phyloP scores from a whole-genome alignment of 768 basidiomycete species.

The Podaxis sp. region DNA sequence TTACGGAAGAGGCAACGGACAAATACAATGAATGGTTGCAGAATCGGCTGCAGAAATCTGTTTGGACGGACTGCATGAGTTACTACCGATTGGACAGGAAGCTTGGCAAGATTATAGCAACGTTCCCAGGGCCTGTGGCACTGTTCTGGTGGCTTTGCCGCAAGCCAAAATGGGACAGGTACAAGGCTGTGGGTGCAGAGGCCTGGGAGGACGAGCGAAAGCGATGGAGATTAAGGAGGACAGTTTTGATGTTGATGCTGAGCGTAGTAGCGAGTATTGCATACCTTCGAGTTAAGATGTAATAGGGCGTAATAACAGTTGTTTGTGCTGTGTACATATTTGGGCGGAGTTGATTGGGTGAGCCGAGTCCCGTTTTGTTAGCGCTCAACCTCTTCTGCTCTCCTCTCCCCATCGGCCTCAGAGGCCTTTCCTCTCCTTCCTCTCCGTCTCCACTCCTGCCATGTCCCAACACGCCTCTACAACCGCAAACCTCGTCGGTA shows the following conservation, averaged over 20 bases:
- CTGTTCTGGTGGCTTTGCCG: conserved; percentile 55
- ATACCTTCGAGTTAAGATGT: not conserved
- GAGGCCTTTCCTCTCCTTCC: conserved; percentile 28
- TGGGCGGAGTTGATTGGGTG: conserved; percentile 33
- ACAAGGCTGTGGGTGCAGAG: conserved; percentile 40
- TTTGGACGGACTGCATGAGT: conserved; percentile 55
- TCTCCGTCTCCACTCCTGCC: conserved; percentile 42
- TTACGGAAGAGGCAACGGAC: conserved; percentile 45
- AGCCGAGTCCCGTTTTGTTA: conserved; percentile 16
- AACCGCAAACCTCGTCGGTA: conserved; percentile 81
- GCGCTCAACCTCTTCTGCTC: conserved; percentile 15
- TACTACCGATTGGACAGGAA: conserved; percentile 43
- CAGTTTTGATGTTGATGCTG: conserved; percentile 17
- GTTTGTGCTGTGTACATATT: conserved; percentile 20
- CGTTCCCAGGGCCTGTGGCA: conserved; percentile 53
- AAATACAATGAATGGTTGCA: conserved; percentile 55
- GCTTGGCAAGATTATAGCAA: conserved; percentile 40
- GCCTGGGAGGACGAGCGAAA: conserved; percentile 33
- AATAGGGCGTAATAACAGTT: not conserved
- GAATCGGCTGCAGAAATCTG: conserved; percentile 42
- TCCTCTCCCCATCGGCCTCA: conserved; percentile 24
- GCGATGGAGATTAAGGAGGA: conserved; percentile 22
- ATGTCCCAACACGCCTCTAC: conserved; percentile 60
- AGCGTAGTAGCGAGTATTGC: conserved; percentile 1
- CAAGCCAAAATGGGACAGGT: conserved; percentile 42